Conservation (phyloP, 768 basidiomycete species). For the Cytidiella melzeri region DNA sequence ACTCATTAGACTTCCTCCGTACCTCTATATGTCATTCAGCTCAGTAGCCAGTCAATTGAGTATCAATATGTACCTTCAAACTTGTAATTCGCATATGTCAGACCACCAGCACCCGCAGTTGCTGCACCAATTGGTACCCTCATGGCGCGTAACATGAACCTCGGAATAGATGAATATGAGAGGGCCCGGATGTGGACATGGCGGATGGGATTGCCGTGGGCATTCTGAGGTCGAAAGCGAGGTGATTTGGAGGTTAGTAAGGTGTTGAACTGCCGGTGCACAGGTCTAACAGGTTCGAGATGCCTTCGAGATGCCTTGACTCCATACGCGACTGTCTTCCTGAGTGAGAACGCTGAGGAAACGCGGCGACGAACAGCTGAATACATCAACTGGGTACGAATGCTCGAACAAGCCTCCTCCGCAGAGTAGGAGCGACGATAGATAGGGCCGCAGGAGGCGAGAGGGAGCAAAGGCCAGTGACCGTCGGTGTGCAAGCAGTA, state of each 20-base stretch:
- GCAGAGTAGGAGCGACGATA: not conserved
- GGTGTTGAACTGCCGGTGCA: constrained; percentile 55
- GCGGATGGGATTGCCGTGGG: constrained; percentile 43
- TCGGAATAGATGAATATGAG: constrained; percentile 86
- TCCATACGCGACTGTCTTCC: constrained; percentile 51
- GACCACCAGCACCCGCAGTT: constrained; percentile 83
- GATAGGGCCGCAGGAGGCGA: too few species aligned
- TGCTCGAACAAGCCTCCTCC: not conserved
- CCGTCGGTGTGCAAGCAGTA: not conserved
- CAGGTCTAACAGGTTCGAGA: constrained; percentile 31
- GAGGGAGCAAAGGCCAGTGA: not conserved
- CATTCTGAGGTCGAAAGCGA: constrained; percentile 44
- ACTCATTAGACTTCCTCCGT: constrained; percentile 58
- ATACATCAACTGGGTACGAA: constrained; percentile 32
- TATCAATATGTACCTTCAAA: constrained; percentile 67
- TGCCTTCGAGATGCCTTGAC: constrained; percentile 37
- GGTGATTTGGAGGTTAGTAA: constrained; percentile 42
- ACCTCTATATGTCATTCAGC: constrained; percentile 43
- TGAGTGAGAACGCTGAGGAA: constrained; percentile 25
- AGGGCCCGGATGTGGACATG: constrained; percentile 68
- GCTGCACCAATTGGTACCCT: constrained; percentile 84
- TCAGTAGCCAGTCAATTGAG: too few species aligned
- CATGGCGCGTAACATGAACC: constrained; percentile 82
- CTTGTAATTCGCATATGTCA: constrained; percentile 95
- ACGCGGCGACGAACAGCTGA: constrained; percentile 36